Evolutionary conservation across 768 basidiomycete species (phyloP).

Genomic region (Tulasnella sp.): DNA sequence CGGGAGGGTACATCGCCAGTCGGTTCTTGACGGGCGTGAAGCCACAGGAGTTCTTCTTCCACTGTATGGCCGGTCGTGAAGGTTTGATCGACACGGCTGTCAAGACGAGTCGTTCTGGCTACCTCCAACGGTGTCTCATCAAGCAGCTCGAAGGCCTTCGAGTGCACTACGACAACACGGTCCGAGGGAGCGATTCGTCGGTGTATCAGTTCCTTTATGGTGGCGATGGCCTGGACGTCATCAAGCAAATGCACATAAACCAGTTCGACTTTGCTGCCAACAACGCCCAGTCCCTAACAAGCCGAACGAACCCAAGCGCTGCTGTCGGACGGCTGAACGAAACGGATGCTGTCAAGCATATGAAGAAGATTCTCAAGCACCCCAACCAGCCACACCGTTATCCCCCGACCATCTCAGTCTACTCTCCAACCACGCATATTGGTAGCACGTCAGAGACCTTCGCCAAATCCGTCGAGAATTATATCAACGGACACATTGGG

Average conservation of each 20-base stretch:
- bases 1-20: slow-evolving; percentile 95
- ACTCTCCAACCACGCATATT: slow-evolving; percentile 64
- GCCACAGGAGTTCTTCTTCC: slow-evolving; percentile 99
- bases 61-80: slow-evolving; percentile 99
- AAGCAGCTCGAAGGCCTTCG: slow-evolving; percentile 96
- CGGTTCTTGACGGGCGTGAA: slow-evolving; percentile 97
- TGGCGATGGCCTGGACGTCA: slow-evolving; percentile 92
- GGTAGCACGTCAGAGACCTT: slow-evolving; percentile 91
- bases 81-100: slow-evolving; percentile 98
- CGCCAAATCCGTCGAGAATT: slow-evolving; percentile 64
- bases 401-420: slow-evolving; percentile 60
- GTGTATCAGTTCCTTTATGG: slow-evolving; percentile 96
- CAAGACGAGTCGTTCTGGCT: slow-evolving; percentile 96
- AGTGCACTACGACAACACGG: slow-evolving; percentile 96
- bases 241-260: slow-evolving; percentile 83
- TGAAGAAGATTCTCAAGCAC: slow-evolving; percentile 83
- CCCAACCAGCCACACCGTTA: slow-evolving; percentile 40
- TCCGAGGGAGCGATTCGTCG: slow-evolving; percentile 86
- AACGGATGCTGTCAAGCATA: slow-evolving; percentile 55
- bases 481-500: slow-evolving; percentile 56
- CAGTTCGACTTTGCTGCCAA: slow-evolving; percentile 89
- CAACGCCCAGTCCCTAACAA: slow-evolving; percentile 69
- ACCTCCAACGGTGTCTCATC: slow-evolving; percentile 94
- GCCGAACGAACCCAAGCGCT: slow-evolving; percentile 47
- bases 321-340: slow-evolving; percentile 50